A percentile compares a stretch with the other conserved stretches of the same genome.
phyloP scores from a whole-genome alignment of 768 basidiomycete species.

The Mycena capillaripes region DNA sequence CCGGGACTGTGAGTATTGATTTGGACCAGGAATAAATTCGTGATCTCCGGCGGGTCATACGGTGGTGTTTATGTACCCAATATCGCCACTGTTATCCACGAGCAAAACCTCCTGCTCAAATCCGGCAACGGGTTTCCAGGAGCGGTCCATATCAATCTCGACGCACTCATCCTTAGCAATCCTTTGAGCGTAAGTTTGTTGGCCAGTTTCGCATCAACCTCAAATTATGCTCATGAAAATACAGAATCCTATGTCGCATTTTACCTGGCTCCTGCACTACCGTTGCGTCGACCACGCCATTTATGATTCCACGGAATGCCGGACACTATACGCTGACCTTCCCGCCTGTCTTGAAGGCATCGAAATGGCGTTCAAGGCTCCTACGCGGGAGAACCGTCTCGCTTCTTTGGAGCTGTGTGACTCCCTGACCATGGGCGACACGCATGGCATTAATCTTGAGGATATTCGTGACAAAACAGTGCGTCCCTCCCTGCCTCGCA shows the following conservation, averaged over 20 bases:
- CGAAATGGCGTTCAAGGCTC: constrained; percentile 20
- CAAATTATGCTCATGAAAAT: neutral
- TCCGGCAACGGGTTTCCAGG: constrained; percentile 26
- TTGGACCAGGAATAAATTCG: constrained; percentile 25
- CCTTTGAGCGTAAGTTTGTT: constrained; percentile 17
- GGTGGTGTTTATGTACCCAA: constrained; percentile 48
- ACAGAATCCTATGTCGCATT: constrained; percentile 42
- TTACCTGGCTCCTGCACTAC: constrained; percentile 42
- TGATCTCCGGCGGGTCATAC: constrained; percentile 44
- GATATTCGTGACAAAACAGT: constrained; percentile 5
- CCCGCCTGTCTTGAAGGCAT: constrained; percentile 39
- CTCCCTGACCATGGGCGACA: neutral
- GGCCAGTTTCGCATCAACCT: neutral
- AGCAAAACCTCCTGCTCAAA: constrained; percentile 42
- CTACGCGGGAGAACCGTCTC: constrained; percentile 11
- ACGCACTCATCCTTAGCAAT: constrained; percentile 45
- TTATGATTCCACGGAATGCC: constrained; percentile 42
- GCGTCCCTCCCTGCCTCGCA: neutral
- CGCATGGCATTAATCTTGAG: neutral
- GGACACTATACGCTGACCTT: constrained; percentile 27
- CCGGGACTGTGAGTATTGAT: neutral
- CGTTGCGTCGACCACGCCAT: constrained; percentile 41
- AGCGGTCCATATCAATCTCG: constrained; percentile 42
- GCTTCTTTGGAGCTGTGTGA: neutral
- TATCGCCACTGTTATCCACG: constrained; percentile 48